These are phyloP conservation scores for Thielaviopsis euricoi DNA, from an alignment of 2,329 filamentous ascomycete genomes.

Conservation along the genomic window DNA sequence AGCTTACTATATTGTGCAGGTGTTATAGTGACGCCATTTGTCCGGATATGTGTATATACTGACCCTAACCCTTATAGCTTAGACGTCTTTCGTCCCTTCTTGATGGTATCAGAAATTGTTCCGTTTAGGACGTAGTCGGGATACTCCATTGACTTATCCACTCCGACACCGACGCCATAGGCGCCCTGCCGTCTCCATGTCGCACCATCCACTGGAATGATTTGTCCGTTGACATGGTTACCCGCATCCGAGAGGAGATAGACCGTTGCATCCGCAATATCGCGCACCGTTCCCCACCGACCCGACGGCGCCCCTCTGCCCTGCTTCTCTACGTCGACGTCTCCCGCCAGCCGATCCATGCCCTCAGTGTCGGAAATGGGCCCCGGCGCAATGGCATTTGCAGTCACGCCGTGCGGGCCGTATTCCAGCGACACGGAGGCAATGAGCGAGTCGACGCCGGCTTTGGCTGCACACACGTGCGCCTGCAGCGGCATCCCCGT, in stretches of 20 bases:
- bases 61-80: conserved; percentile 22
- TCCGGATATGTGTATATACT: background rate
- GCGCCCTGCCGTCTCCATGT: conserved; percentile 35
- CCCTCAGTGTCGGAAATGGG: conserved; percentile 77
- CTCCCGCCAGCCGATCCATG: conserved; percentile 43
- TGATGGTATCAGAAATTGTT: conserved; percentile 20
- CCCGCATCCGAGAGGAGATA: conserved; percentile 77
- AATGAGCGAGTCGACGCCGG: conserved; percentile 73
- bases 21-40: background rate
- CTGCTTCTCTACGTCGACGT: conserved; percentile 2
- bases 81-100: conserved; percentile 20
- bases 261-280: conserved; percentile 85
- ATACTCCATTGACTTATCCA: conserved; percentile 32
- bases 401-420: conserved; percentile 70
- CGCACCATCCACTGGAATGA: conserved; percentile 55
- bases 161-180: conserved; percentile 25
- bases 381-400: conserved; percentile 79
- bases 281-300: conserved; percentile 61
- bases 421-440: conserved; percentile 73
- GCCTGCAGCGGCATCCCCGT: conserved; percentile 70
- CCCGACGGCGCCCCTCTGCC: conserved; percentile 47
- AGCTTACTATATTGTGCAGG: background rate
- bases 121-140: conserved; percentile 30
- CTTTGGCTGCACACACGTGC: conserved; percentile 85
- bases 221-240: conserved; percentile 72